phyloP scores from a whole-genome alignment of 352 stramenopile genomes.

The Halophytophthora polymorphica region DNA sequence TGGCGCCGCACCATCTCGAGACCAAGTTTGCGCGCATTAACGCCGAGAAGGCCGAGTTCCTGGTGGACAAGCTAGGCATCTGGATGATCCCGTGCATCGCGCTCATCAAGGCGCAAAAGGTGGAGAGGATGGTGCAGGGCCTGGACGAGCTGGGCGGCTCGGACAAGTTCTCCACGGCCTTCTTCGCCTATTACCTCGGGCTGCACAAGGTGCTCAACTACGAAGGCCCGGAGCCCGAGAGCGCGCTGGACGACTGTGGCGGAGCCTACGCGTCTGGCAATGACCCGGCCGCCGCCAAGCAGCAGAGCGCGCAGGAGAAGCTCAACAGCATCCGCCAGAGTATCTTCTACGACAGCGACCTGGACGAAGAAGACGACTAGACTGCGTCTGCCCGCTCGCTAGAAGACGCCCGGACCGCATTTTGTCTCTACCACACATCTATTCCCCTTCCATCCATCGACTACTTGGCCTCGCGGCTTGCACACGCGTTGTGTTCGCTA shows the following conservation, averaged over 20 bases:
- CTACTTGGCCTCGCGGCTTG: no score
- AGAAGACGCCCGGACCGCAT: slow-evolving; percentile 1
- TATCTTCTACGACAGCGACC: slow-evolving; percentile 84
- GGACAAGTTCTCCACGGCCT: slow-evolving; percentile 92
- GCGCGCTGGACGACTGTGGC: slow-evolving; percentile 58
- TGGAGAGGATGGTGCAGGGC: slow-evolving; percentile 94
- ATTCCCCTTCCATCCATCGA: no score
- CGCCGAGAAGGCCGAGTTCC: slow-evolving; percentile 94
- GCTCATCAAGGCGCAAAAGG: slow-evolving; percentile 94
- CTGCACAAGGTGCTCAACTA: slow-evolving; percentile 95
- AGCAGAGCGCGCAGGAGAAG: slow-evolving; percentile 42
- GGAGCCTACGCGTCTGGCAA: slow-evolving; percentile 42
- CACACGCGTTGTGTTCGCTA: no score
- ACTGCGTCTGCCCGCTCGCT: background rate
- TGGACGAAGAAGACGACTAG: slow-evolving; percentile 73
- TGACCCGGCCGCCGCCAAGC: slow-evolving; percentile 27
- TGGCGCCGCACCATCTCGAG: slow-evolving; percentile 92
- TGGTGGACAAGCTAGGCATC: slow-evolving; percentile 95
- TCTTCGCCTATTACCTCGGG: slow-evolving; percentile 90
- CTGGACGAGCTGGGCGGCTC: slow-evolving; percentile 94
- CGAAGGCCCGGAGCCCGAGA: slow-evolving; percentile 88
- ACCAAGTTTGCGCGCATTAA: slow-evolving; percentile 96
- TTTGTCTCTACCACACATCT: slow-evolving; percentile 16
- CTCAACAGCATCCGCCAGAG: slow-evolving; percentile 79
- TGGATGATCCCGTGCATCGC: slow-evolving; percentile 96